Evolutionary conservation across 192 early-diverging fungal genomes (phyloP), one percentile per base, ranked within the genome.

Genomic region (Coemansia sp.): DNA sequence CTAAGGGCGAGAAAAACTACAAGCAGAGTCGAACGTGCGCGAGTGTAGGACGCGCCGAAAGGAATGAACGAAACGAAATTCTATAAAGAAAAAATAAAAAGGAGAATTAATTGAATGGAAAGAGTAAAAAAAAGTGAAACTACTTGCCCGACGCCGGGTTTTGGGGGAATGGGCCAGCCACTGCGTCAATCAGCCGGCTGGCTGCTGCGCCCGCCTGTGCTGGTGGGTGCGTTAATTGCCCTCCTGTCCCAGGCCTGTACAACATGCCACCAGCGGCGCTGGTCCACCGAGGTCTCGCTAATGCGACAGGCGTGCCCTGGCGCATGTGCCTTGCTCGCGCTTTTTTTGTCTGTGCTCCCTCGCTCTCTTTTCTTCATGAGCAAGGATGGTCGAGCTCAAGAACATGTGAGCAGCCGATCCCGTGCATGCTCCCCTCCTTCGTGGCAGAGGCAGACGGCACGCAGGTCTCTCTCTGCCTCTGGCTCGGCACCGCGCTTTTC

Each of bases 51-150:
- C 42, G 61, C 27, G 42, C 27, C 12, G 35, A 46, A 39, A 20
- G 31, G 17, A 31, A 46, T 17, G 31, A 36, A 37, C 14, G 35
- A 36, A 35, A 15, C 6, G 43, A 62, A 62, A 46, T 62, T 36
- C 11, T 38, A 9, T 19, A 62, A 62, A 62, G 29, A 47, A 62
- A 49, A 62, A 62, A 14, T n/a, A 62, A 29, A 25, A 45, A 58
- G 47, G 6, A 27, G 12, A 56, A 27, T n/a, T n/a, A 40, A 65
- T 5, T 20, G 37, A 22, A 25, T 11, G 6, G 29, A 59, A 8
- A 66, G 38, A 37, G n/a, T n/a, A 37, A 57, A 53, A 37, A 68
- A 60, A 49, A 54, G 32, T 37, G 15, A 47, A 39, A 27, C 11
- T 27, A 11, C 47, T 24, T 49, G n/a, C 22, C 5, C 24, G 47